Evolutionary conservation across 1,139 yeast species (phyloP).

Genomic region (Kazachstania sp.): DNA sequence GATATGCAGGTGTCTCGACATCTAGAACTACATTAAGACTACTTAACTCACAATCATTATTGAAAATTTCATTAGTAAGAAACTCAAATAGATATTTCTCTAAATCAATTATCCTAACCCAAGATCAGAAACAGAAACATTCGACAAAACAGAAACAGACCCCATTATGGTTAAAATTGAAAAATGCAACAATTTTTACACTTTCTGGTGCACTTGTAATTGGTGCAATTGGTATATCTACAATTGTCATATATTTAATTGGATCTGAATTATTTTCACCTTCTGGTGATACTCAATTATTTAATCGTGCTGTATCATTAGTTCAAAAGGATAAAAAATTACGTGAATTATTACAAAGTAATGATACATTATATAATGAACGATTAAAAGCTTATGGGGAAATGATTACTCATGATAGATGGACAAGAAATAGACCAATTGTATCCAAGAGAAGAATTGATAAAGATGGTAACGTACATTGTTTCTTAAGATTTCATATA

Average conservation of each 20-base stretch:
- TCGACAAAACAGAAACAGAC: not conserved
- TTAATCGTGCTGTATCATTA: slow-evolving; percentile 73
- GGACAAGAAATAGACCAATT: slow-evolving; percentile 86
- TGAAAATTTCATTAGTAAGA: not conserved
- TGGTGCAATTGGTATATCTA: slow-evolving; percentile 58
- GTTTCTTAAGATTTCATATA: slow-evolving; percentile 79
- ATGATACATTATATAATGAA: slow-evolving; percentile 37
- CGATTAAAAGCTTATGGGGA: slow-evolving; percentile 83
- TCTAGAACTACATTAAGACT: not conserved
- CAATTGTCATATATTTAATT: slow-evolving; percentile 67
- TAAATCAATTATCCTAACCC: not conserved
- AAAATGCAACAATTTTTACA: slow-evolving; percentile 53
- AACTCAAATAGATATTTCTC: not conserved
- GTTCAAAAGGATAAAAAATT: slow-evolving; percentile 61
- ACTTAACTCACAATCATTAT: not conserved
- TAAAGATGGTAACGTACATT: slow-evolving; percentile 68
- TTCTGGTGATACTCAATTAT: slow-evolving; percentile 83
- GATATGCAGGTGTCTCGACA: not conserved
- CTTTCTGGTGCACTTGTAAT: slow-evolving; percentile 53
- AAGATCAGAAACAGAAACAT: not conserved
- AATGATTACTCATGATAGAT: slow-evolving; percentile 51
- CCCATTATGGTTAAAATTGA: slow-evolving; percentile 35
- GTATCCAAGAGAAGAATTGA: slow-evolving; percentile 49
- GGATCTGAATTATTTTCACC: slow-evolving; percentile 76
- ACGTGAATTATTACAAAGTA: slow-evolving; percentile 47